Base-by-base conservation (phyloP, 345 rosid species). In the Raphanus raphanistrum region DNA sequence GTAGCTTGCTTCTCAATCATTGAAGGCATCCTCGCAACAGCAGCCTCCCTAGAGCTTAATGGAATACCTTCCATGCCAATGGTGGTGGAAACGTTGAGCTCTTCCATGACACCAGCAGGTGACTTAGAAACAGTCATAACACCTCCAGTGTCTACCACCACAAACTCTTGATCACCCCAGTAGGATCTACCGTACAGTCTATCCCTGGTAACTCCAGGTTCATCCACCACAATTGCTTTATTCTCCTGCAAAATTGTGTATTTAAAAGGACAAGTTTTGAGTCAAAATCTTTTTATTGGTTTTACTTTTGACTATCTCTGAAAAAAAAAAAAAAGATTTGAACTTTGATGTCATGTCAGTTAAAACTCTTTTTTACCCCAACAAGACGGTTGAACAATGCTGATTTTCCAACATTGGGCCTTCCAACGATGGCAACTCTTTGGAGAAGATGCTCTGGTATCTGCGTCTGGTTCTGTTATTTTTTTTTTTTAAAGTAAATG, bases 31-130 rank as follows among this genome's bases (percentile, higher is more conserved):
- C 94, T 88, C 25, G 97, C 94, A 79, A 92, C 85, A 70, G 98
- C 96, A 52, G 96, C 96, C 82, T 92, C 98, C 83, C 96, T 92
- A 3, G 92, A 63, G 27, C 90, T 82, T 68, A 89, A 85, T 0
- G 98, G 85, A 82, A 94, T 92, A 52, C 96, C 97, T 76, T 92
- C 97, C 98, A 94, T 94, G 59, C 98, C 98, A 71, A 94, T 84
- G 71, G 97, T 90, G 15, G 92, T 89, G 35, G 91, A 77, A 52
- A 94, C 82, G 77, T 88, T 90, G 60, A 92, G 84, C 70, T 94
- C 96, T 82, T 92, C 98, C 86, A 90, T 78, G 45, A 92, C 89
- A 73, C 82, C 85, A 72, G 84, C 79, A 63, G 88, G 93, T 25
- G 97, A 88, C 79, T 89, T 90, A 52, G 98, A 86, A 57, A 94